Base-by-base conservation (phyloP, 129 eudicot genomes). In the Logfia minima region DNA sequence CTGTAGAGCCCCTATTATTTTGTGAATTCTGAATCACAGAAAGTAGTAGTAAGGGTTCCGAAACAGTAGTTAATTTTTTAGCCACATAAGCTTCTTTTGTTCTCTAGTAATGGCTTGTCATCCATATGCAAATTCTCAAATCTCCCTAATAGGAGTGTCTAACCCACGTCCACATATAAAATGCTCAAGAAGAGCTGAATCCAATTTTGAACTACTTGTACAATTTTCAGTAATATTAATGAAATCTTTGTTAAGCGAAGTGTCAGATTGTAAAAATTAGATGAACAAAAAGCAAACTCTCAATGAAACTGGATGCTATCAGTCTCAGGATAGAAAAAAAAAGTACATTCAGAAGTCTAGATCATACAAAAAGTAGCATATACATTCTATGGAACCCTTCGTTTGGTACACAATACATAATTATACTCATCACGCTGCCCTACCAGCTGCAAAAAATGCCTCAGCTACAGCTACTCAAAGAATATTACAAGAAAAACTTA, bases 371-470 rank as follows among this genome's bases (percentile, higher is more conserved):
- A 74, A 41, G 79, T 53, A 66, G 73, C 79, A 80, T 80, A 80
- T 74, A 80, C 84, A 80, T 58, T 68, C 81, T 56, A 77, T 67
- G 68, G 56, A 66, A 66, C 72, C 72, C 71, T 52, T 19, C 23
- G 59, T 39, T 80, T 83, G 78, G 70, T 83, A 84, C 76, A 84
- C 66, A 66, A 79, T 73, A 88, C 83, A 82, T 39, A 72, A 63
- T 77, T 65, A 72, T 85, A 81, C 84, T 74, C 84, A 70, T 45
- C 77, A 75, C 53, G 85, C 77, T 75, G 88, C 85, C 85, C 82
- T 86, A 86, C 67, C 77, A 72, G 82, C 88, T 78, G 85, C 88
- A 86, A 86, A 89, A 84, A 76, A 74, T 82, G 89, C 87, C 93
- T 89, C 87, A 0, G 53, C 93, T 88, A 86, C 58, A 65, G 83